Base-by-base conservation (phyloP, 164 flowering plant species). In the Nelumbo lutea region DNA sequence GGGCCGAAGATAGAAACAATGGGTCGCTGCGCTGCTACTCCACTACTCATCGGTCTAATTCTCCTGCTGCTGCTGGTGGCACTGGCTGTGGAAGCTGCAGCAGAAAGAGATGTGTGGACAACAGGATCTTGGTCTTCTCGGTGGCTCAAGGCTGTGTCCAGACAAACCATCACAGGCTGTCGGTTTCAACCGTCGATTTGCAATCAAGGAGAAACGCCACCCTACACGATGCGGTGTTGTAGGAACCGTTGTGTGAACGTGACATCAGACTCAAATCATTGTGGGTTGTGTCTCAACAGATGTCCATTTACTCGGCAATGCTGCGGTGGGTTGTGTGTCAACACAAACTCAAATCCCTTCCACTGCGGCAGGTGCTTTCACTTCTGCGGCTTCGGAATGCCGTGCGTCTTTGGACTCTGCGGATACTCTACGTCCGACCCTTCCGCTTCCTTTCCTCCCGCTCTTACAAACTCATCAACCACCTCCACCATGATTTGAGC, bases 291-390 rank as follows among this genome's bases (percentile, higher is more conserved):
- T 64, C 83, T 85, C 2, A 68, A 78, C 1, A 70, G 84, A 62
- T 92, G 98, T 69, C 90, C 80, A 0, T 88, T 84, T 68, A 68
- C 82, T 4, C 79, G 87, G 87, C 84, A 83, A 64, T 92, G 98
- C 59, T 92, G 98, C 55, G 52, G 66, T 3, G 93, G 95, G 1
- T 6, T 79, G 4, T 92, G 98, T 74, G 63, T 76, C 0, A 64
- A 90, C 46, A 75, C 75, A 0, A 86, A 82, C 39, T 11, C 68
- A 0, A 82, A 75, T 64, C 90, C 83, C 0, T 85, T 82, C 42
- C 79, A 92, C 60, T 90, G 96, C 73, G 96, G 98, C 1, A 71
- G 47, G 2, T 92, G 95, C 68, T 64, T 50, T 10, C 63, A 80
- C 27, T 75, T 64, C 56, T 92, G 98, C 69, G 69, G 79, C 0